Percentiles rank a stretch among this genome's conserved stretches.
phyloP scores from a whole-genome alignment of 176 grass and related monocot genomes.

The Dactylis glomerata region DNA sequence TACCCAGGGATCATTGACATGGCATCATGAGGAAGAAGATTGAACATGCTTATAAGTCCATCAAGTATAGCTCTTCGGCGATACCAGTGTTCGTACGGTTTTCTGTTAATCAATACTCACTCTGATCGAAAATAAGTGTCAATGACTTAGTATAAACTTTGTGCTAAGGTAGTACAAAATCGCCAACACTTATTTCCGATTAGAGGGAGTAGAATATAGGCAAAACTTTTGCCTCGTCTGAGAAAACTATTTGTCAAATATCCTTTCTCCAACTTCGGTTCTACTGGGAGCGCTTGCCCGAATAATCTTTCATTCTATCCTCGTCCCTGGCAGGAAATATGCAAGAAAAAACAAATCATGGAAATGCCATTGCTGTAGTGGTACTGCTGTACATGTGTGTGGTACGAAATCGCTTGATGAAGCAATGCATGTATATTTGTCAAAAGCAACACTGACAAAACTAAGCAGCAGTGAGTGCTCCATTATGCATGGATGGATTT shows the following conservation, averaged over 20 bases:
- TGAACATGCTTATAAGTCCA: conserved; percentile 81
- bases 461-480: background rate
- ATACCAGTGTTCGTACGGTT: too few species aligned
- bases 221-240: too few species aligned
- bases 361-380: background rate
- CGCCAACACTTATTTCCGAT: too few species aligned
- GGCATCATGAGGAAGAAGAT: conserved; percentile 81
- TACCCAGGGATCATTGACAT: conserved; percentile 96
- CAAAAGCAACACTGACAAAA: conserved; percentile 5
- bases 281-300: conserved; percentile 52
- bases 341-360: background rate
- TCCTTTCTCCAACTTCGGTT: conserved; percentile 65
- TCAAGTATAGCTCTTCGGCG: conserved; percentile 66
- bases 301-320: background rate
- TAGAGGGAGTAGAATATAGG: too few species aligned
- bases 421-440: background rate
- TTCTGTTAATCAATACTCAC: too few species aligned
- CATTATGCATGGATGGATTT: background rate
- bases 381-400: background rate
- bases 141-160: too few species aligned
- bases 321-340: background rate
- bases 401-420: background rate
- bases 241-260: too few species aligned
- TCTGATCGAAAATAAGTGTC: too few species aligned
- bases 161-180: too few species aligned